Evolutionary conservation across 2,329 filamentous ascomycete genomes (phyloP), one percentile per base, ranked within the genome.

Genomic region (Aspergillus unguis): DNA sequence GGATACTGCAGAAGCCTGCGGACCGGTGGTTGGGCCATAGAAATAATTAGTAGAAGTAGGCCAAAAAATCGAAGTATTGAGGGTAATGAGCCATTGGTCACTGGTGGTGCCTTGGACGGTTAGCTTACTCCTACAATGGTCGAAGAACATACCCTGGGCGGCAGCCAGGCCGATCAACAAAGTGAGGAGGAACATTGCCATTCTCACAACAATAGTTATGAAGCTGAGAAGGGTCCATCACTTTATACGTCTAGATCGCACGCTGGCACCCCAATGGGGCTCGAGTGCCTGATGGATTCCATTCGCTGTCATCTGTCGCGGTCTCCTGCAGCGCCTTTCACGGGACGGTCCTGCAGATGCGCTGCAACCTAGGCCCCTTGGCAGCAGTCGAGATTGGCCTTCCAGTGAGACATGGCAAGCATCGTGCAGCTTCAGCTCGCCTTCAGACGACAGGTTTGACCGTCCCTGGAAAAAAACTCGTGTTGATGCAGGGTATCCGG

Each of bases 71-170:
- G 58, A 48, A 0, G 60, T 62, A 35, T 60, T 49, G 28, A 41
- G 51, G 1, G 51, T 58, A 32, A 51, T 57, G n/a, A 62, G 52
- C 60, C 60, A 62, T 43, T 84, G 65, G 6, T 49, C 53, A 49
- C 57, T 61, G 35, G 58, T 61, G 9, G 50, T 46, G 29, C 33
- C 51, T 53, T 11, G 9, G 1, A 32, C 8, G 35, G 48, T 50
- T 17, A 50, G 27, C 17, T 17, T 17, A 17, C 17, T 17, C 17
- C 17, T 17, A 17, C 17, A 17, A 17, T 17, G 17, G 17, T 17
- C 17, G n/a, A 5, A 47, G 31, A 37, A 38, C 44, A 17, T 40
- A 53, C 51, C 40, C 23, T 53, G 51, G 23, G 32, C 51, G 29
- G 41, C 41, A 38, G 25, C 51, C 7, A 48, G 31, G 28, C 45